Evolutionary conservation across 352 stramenopile genomes (phyloP), one percentile per base, ranked within the genome.

Genomic region (Globisporangium barbulae): DNA sequence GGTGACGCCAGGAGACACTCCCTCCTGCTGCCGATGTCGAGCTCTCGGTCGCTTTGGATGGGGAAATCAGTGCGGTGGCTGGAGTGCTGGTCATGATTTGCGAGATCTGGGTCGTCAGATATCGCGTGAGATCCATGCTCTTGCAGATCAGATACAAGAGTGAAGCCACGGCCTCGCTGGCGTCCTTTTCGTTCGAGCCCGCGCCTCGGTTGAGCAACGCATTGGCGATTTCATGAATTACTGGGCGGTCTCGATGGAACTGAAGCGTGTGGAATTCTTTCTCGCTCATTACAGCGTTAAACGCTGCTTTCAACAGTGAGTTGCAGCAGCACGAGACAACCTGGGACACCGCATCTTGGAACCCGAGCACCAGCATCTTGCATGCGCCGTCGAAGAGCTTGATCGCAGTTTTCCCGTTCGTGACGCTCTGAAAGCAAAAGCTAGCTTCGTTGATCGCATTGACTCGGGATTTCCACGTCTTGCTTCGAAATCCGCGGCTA

Each of bases 111-210:
- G 52, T 28, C 1, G 82, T 88, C 42, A 93, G 65, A 45, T 79
- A 83, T 12, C 68, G 67, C 15, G 83, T 91, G 45, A 91, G 77
- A 17, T 93, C 80, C 12, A 64, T 60, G 42, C 85, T 94, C 63
- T 94, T 94, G 71, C 82, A 93, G 44, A 92, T 88, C 49, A 94
- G 69, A 45, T 91, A 94, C 0, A 94, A 69, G 22, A 94, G 61
- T 25, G 80, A 90, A 0, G 81, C 75, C 1, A 93, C 81, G 0
- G 83, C 83, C 58, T 94, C 83, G 21, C 83, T 91, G 1, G 85
- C 69, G 31, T 94, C 85, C 72, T 90, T 92, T 58, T 94, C 80
- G 57, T 92, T 92, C 8, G 80, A 88, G 1, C 72, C 77, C 0
- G 83, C 80, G 5, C 79, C 85, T 33, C 85, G 74, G 0, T 63